Evolutionary conservation across 2,329 filamentous ascomycete genomes (phyloP).

Genomic region (Cladosporium sp.): DNA sequence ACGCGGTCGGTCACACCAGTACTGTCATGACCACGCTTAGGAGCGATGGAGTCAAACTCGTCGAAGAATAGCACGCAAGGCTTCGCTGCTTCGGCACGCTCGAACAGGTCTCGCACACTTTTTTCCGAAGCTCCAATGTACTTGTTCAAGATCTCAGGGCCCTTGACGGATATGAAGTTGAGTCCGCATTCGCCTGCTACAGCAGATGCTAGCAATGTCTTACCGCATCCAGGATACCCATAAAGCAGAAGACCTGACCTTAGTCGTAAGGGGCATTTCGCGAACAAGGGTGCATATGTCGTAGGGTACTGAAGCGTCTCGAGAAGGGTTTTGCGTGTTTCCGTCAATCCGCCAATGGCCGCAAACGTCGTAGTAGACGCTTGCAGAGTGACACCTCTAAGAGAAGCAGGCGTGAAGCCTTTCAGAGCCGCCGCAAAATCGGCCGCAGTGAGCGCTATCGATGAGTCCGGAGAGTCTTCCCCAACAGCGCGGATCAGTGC

Average conservation of each 20-base stretch:
- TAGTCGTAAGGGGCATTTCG: constrained; percentile 87
- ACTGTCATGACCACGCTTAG: constrained; percentile 92
- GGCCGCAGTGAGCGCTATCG: constrained; percentile 59
- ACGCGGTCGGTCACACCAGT: constrained; percentile 98
- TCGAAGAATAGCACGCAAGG: constrained; percentile 98
- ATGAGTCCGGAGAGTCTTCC: constrained; percentile 34
- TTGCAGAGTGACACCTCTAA: constrained; percentile 90
- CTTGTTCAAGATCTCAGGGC: constrained; percentile 96
- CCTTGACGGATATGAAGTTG: constrained; percentile 98
- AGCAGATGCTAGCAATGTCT: constrained; percentile 88
- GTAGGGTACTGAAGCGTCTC: constrained; percentile 97
- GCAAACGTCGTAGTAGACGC: constrained; percentile 88
- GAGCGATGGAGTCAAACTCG: constrained; percentile 96
- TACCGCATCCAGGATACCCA: constrained; percentile 92
- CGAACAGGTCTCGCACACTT: constrained; percentile 89
- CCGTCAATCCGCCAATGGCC: constrained; percentile 79
- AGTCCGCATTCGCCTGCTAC: constrained; percentile 97
- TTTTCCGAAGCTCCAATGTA: constrained; percentile 98
- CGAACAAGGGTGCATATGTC: constrained; percentile 95
- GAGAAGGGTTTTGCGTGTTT: constrained; percentile 83
- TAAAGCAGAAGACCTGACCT: constrained; percentile 90
- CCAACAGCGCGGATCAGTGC: constrained; percentile 77
- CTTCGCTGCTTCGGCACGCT: constrained; percentile 79
- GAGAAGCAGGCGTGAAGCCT: constrained; percentile 89
- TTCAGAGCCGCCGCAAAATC: constrained; percentile 83